Conservation (phyloP, 176 grass and related monocot species). For the Eleusine coracana region DNA sequence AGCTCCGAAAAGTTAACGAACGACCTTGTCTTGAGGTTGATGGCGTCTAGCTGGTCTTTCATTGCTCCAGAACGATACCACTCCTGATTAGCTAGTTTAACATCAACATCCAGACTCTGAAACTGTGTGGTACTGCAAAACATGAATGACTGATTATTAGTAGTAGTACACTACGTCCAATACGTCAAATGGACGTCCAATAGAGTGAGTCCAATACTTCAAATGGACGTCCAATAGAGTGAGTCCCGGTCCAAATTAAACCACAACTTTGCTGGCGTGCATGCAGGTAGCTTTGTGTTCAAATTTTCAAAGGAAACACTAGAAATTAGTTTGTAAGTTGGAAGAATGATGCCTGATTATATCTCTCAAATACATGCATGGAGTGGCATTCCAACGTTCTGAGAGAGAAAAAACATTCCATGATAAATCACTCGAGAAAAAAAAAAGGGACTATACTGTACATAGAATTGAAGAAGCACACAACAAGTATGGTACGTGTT, state of each 20-base stretch:
- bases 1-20: conserved; percentile 1
- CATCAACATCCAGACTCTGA: neutral
- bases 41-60: conserved; percentile 8
- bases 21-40: conserved; percentile 11
- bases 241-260: no score
- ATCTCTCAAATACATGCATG: neutral
- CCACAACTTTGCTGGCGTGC: neutral
- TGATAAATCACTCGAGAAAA: neutral
- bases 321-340: no score
- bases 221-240: no score
- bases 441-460: neutral
- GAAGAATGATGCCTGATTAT: no score
- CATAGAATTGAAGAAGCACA: no score
- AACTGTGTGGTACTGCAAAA: neutral
- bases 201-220: no score
- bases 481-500: neutral
- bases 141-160: neutral
- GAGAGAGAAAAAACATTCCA: no score
- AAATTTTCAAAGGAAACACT: neutral
- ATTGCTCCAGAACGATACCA: neutral
- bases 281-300: neutral
- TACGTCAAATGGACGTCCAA: no score
- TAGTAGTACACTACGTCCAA: no score
- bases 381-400: neutral
- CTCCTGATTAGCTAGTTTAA: neutral